These are phyloP conservation scores for Rhizodiscina lignyota DNA, from an alignment of 495 filamentous ascomycete genomes.

Conservation along the genomic window DNA sequence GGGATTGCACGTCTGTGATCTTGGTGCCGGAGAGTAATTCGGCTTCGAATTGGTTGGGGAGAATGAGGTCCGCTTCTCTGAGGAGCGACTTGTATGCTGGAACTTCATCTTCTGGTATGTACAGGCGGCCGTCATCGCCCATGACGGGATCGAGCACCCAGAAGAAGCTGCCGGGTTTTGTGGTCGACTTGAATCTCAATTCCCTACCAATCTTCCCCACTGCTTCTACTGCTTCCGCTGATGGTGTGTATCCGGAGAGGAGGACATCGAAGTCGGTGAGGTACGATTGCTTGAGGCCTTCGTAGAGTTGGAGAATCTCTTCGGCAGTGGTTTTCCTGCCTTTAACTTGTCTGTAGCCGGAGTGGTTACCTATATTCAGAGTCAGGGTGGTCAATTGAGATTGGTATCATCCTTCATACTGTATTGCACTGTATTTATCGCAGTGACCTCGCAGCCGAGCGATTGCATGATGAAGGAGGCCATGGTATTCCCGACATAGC, in stretches of 20 bases:
- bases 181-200: slow-evolving; percentile 45
- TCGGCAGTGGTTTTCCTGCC: slow-evolving; percentile 63
- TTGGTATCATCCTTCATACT: no score
- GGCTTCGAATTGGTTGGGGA: slow-evolving; percentile 94
- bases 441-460: slow-evolving; percentile 81
- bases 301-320: slow-evolving; percentile 73
- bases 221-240: slow-evolving; percentile 62
- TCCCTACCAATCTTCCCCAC: slow-evolving; percentile 72
- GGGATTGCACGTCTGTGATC: slow-evolving; percentile 56
- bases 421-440: slow-evolving; percentile 90
- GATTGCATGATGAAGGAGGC: slow-evolving; percentile 83
- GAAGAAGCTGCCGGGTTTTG: slow-evolving; percentile 66
- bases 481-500: slow-evolving; percentile 95
- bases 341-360: slow-evolving; percentile 72
- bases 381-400: no score
- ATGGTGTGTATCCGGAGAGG: slow-evolving; percentile 84
- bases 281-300: slow-evolving; percentile 64
- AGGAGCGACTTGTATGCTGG: slow-evolving; percentile 76
- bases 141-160: slow-evolving; percentile 98
- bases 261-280: slow-evolving; percentile 80
- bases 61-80: slow-evolving; percentile 68
- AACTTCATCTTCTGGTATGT: slow-evolving; percentile 77
- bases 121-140: slow-evolving; percentile 85
- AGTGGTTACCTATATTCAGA: slow-evolving; percentile 60
- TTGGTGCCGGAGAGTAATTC: slow-evolving; percentile 76